phyloP scores from a whole-genome alignment of 176 grass and related monocot genomes.

The Microstegium vimineum region DNA sequence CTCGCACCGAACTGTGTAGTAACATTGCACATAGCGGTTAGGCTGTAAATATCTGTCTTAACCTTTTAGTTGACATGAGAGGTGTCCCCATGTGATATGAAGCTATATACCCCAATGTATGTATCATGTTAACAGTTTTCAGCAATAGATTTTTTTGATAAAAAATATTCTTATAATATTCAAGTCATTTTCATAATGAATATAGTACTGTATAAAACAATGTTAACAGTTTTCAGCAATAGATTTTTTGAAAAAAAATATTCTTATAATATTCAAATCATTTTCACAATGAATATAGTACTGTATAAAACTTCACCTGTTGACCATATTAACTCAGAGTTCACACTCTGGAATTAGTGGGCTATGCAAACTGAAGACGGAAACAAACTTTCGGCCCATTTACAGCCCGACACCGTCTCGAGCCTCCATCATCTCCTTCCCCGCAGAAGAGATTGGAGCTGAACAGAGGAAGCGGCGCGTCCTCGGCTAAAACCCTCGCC shows the following conservation, averaged over 20 bases:
- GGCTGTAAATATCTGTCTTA: constrained; percentile 24
- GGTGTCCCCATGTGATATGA: not conserved
- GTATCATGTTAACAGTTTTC: not conserved
- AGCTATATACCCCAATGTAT: not conserved
- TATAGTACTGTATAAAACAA: no score
- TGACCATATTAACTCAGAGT: no score
- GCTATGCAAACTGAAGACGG: not conserved
- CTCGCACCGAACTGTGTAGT: constrained; percentile 21
- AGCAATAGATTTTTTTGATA: not conserved
- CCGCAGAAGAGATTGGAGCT: not conserved
- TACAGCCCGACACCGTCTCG: not conserved
- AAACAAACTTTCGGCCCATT: not conserved
- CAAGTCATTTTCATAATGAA: not conserved
- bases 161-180: not conserved
- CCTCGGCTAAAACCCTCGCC: constrained; percentile 17
- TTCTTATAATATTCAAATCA: no score
- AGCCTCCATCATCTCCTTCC: not conserved
- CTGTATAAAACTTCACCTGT: no score
- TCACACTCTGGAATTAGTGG: no score
- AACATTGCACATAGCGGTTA: not conserved
- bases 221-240: no score
- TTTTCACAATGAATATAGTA: no score
- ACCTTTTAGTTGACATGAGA: not conserved
- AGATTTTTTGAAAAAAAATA: no score
- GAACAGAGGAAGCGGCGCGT: not conserved